Percentiles rank a stretch among this genome's conserved stretches.
phyloP scores from a whole-genome alignment of 2,329 filamentous ascomycete species.

The Aspergillus fructus region DNA sequence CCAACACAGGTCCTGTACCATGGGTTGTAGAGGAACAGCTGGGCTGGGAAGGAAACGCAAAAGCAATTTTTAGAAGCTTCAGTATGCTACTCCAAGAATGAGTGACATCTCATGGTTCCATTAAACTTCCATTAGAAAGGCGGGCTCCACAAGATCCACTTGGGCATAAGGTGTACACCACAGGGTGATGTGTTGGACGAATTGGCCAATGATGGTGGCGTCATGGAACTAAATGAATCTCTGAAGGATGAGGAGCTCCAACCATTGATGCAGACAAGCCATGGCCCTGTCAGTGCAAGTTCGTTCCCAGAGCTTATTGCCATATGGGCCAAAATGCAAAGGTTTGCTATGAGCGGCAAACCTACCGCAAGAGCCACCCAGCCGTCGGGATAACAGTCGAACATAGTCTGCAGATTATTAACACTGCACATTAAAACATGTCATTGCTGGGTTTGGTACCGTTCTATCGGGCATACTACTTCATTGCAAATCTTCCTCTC shows the following conservation, averaged over 20 bases:
- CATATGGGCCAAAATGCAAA: background rate
- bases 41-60: conserved; percentile 8
- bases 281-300: background rate
- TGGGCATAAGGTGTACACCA: conserved; percentile 4
- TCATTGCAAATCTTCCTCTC: background rate
- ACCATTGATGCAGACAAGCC: background rate
- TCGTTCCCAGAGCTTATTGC: background rate
- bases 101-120: conserved; percentile 32
- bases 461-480: background rate
- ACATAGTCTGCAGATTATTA: background rate
- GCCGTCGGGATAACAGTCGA: background rate
- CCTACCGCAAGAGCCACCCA: background rate
- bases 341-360: background rate
- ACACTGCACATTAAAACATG: background rate
- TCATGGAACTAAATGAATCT: conserved; percentile 9
- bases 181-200: background rate
- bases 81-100: conserved; percentile 5
- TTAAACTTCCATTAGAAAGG: conserved; percentile 24
- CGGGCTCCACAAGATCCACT: conserved; percentile 14
- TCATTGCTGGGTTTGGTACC: background rate
- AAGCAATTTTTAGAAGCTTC: conserved; percentile 5
- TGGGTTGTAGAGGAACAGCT: conserved; percentile 21
- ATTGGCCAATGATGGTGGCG: conserved; percentile 12
- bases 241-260: background rate
- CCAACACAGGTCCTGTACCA: conserved; percentile 8